Conservation (phyloP, 805 yeast genomes). For the Ogataea dorogensis region DNA sequence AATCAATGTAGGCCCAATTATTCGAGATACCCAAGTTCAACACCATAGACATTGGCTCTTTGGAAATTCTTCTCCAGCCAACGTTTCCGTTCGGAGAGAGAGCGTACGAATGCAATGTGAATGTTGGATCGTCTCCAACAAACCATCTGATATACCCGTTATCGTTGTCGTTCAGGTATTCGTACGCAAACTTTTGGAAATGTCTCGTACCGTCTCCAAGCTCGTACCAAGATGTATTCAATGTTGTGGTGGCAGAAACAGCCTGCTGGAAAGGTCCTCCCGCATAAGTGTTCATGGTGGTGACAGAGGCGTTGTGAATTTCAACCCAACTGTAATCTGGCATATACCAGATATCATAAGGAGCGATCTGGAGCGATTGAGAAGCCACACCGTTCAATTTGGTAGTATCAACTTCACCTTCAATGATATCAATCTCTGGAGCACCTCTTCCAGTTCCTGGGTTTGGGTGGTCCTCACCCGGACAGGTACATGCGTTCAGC, state of each 20-base stretch:
- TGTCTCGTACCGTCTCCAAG: constrained; percentile 47
- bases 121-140: constrained; percentile 77
- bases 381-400: constrained; percentile 68
- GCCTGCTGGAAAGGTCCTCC: constrained; percentile 97
- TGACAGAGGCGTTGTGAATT: constrained; percentile 63
- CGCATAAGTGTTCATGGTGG: constrained; percentile 80
- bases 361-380: constrained; percentile 91
- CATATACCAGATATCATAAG: constrained; percentile 89
- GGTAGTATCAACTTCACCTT: constrained; percentile 69
- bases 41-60: constrained; percentile 91
- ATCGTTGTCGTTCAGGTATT: constrained; percentile 67
- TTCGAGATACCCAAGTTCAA: constrained; percentile 88
- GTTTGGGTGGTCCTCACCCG: constrained; percentile 84
- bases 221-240: constrained; percentile 84
- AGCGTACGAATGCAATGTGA: constrained; percentile 69
- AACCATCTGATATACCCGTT: constrained; percentile 83
- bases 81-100: constrained; percentile 89
- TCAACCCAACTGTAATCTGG: constrained; percentile 84
- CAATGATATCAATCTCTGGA: constrained; percentile 90
- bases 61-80: constrained; percentile 75
- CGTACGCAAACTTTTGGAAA: constrained; percentile 76
- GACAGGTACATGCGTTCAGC: constrained; percentile 74
- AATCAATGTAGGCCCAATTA: constrained; percentile 92
- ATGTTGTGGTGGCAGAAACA: constrained; percentile 74
- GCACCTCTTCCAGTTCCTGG: constrained; percentile 90